Evolutionary conservation across 1,139 yeast genomes (phyloP).

Genomic region (Taphrina pruni): DNA sequence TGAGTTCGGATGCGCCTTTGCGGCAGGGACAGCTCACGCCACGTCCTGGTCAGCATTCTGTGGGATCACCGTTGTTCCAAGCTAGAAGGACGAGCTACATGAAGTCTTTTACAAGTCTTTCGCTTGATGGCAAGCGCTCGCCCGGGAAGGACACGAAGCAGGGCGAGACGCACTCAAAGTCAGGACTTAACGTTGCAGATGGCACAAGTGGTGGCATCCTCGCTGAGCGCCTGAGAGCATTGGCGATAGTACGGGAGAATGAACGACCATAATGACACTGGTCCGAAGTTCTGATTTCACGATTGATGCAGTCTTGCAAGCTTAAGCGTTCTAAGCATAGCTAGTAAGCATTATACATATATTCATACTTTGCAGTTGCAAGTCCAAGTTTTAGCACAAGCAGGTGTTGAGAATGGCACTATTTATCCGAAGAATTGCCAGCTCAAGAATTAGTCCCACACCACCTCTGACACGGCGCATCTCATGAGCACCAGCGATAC

Average conservation of each 20-base stretch:
- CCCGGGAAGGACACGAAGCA: not conserved
- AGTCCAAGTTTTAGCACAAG: not conserved
- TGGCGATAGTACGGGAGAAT: slow-evolving; percentile 17
- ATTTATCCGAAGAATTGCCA: not conserved
- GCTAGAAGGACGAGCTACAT: slow-evolving; percentile 17
- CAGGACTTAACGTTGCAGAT: not conserved
- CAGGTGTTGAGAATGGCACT: not conserved
- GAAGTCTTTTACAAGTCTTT: slow-evolving; percentile 12
- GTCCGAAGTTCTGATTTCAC: not conserved
- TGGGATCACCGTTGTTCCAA: slow-evolving; percentile 15
- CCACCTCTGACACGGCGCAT: not conserved
- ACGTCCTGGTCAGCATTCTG: not conserved
- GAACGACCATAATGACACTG: slow-evolving; percentile 10
- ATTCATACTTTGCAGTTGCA: not conserved
- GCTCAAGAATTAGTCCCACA: not conserved
- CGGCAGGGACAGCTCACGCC: slow-evolving; percentile 8
- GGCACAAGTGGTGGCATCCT: slow-evolving; percentile 14
- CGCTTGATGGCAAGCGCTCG: not conserved
- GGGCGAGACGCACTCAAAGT: not conserved
- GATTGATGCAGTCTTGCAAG: no score
- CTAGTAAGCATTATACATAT: not conserved
- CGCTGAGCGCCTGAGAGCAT: slow-evolving; percentile 23
- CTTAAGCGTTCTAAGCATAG: not conserved
- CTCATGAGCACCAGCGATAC: not conserved
- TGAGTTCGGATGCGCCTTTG: not conserved